Percentiles rank a stretch among this genome's conserved stretches.
These are phyloP conservation scores for Cyberlindnera japonica DNA, from an alignment of 805 yeast genomes.

Conservation along the genomic window DNA sequence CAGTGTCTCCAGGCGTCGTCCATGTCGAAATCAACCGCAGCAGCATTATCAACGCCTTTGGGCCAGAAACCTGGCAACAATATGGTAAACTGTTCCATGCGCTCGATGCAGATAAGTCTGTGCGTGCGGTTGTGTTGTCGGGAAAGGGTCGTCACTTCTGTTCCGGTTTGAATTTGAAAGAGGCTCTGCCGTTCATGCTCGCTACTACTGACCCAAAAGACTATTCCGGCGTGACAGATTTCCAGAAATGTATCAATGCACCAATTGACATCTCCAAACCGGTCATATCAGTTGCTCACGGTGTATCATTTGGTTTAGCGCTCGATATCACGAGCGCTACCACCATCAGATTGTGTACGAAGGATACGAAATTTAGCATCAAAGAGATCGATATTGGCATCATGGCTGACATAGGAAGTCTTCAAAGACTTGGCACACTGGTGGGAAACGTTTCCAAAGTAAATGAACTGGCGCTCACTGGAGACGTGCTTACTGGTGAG, in stretches of 20 bases:
- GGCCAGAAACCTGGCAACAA: slow-evolving; percentile 52
- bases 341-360: slow-evolving; percentile 53
- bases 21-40: slow-evolving; percentile 65
- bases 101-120: slow-evolving; percentile 40
- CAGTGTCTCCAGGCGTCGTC: slow-evolving; percentile 33
- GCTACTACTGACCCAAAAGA: slow-evolving; percentile 27
- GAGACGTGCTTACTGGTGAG: slow-evolving; percentile 48
- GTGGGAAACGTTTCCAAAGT: slow-evolving; percentile 54
- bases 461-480: slow-evolving; percentile 60
- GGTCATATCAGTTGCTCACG: slow-evolving; percentile 65
- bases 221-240: slow-evolving; percentile 42
- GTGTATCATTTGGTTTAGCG: slow-evolving; percentile 62
- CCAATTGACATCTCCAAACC: slow-evolving; percentile 50
- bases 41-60: slow-evolving; percentile 53
- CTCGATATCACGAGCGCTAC: slow-evolving; percentile 60
- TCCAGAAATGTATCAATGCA: slow-evolving; percentile 53
- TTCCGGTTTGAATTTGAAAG: slow-evolving; percentile 61
- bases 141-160: slow-evolving; percentile 55
- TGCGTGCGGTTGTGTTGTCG: slow-evolving; percentile 51
- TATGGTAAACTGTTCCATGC: slow-evolving; percentile 44
- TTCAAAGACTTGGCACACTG: slow-evolving; percentile 59
- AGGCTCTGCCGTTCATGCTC: slow-evolving; percentile 8
- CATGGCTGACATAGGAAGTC: slow-evolving; percentile 75
- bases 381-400: slow-evolving; percentile 72
- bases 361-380: slow-evolving; percentile 51